Evolutionary conservation across 2,329 filamentous ascomycete genomes (phyloP).

Genomic region (Thielaviopsis punctulata): DNA sequence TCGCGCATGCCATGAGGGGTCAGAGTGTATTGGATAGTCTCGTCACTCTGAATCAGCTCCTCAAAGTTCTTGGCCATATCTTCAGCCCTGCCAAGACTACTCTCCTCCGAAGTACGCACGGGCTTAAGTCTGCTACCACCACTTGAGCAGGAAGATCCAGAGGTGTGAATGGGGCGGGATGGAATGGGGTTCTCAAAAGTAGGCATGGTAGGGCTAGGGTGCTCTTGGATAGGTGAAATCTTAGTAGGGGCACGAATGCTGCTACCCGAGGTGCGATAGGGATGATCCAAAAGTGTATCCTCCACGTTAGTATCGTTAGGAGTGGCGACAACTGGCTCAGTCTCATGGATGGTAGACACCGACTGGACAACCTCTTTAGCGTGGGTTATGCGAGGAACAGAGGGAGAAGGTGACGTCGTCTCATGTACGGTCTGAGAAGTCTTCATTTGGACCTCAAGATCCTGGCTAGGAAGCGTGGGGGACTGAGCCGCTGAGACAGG

Average conservation of each 20-base stretch:
- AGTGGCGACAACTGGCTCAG: background rate
- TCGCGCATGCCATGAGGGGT: slow-evolving; percentile 66
- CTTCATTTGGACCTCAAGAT: slow-evolving; percentile 5
- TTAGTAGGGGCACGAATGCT: slow-evolving; percentile 7
- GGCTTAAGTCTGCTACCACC: slow-evolving; percentile 33
- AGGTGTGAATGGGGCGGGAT: slow-evolving; percentile 26
- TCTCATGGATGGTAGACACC: background rate
- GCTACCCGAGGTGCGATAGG: slow-evolving; percentile 4
- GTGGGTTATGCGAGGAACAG: slow-evolving; percentile 4
- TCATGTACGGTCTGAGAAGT: background rate
- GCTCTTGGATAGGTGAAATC: slow-evolving; percentile 11
- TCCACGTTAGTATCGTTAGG: slow-evolving; percentile 16
- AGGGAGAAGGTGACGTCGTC: background rate
- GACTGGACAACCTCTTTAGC: background rate
- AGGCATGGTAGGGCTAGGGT: slow-evolving; percentile 8
- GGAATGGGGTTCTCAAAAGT: slow-evolving; percentile 3
- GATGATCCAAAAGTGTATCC: slow-evolving; percentile 13
- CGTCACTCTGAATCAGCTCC: slow-evolving; percentile 62
- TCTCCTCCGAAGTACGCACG: slow-evolving; percentile 42
- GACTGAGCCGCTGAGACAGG: slow-evolving; percentile 6
- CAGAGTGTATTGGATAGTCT: slow-evolving; percentile 68
- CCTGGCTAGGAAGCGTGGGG: slow-evolving; percentile 8
- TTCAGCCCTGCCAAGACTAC: slow-evolving; percentile 27
- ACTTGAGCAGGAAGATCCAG: slow-evolving; percentile 35
- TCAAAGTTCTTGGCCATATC: slow-evolving; percentile 56